Evolutionary conservation across 225 moss, liverwort and hornwort species (phyloP), one percentile per base, ranked within the genome.

Genomic region (Marchantia polymorpha): DNA sequence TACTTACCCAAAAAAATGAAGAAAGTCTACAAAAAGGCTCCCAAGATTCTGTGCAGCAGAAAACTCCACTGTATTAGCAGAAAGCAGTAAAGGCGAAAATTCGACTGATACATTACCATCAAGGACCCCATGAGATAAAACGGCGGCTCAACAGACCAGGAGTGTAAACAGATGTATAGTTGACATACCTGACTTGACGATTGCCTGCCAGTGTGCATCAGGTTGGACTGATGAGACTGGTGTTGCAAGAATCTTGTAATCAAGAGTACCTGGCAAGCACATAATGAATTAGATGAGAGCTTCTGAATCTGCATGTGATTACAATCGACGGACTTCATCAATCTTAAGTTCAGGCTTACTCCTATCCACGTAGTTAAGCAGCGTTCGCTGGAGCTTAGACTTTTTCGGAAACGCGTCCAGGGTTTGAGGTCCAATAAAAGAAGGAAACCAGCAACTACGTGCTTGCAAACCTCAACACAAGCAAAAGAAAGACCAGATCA

Each of bases 11-110:
- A 95, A 92, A 84, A 92, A 93, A 71, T 95, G 93, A 69, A 95
- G 91, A 76, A 95, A 93, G 79, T 92, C 95, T 90, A 93, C 88
- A 72, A 95, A 91, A 69, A 95, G 89, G 83, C 88, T 91, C 82
- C 93, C 95, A 77, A 95, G 92, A 81, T 89, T 95, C 93, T 95
- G 90, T 72, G 69, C 73, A 82, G 48, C 0, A 27, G 16, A 12
- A 59, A 11, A 30, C 15, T 69, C 30, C 19, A 54, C 26, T 13
- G 0, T 15, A 14, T 54, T 8, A 74, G 59, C 13, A 59, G n/a
- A 75, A 17, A 55, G 55, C 51, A 25, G 73, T 47, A 46, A 69
- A 39, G 9, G 69, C 47, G 19, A 69, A 29, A 10, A 10, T 53
- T 52, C 7, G 26, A 73, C 72, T 53, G 14, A 9, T 52, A 22